Evolutionary conservation across 768 basidiomycete species (phyloP), one percentile per base, ranked within the genome.

Genomic region (Kwoniella sp.): DNA sequence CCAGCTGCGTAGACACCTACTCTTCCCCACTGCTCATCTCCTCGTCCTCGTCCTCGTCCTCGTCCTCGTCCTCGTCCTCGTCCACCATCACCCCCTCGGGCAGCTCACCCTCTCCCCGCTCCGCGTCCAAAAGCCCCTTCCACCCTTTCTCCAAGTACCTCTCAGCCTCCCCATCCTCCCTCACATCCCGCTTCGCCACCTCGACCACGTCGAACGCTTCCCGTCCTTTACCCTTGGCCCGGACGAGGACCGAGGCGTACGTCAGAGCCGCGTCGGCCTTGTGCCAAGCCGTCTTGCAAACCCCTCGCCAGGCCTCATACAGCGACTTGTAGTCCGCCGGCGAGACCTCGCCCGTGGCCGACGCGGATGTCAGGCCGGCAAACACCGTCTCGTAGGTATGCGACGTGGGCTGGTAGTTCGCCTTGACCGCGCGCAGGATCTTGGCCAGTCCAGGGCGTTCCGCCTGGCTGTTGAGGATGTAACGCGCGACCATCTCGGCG

Each of bases 261-360:
- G 25, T 26, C 41, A 65, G 25, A 1, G 36, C 59, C 11, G 60
- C 66, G 2, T 60, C 54, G 3, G 67, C 60, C 26, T 50, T 56
- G 3, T 65, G 56, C 17, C 33, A 25, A 4, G 38, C n/a, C n/a
- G 46, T 44, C 28, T 46, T 52, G 20, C 57, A 56, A 10, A 42
- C 44, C 0, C 41, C 25, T 25, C 59, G 48, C 60, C 64, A 69
- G 5, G 58, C 48, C 19, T 64, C 41, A 40, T 67, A 62, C 15
- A 65, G 28, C 15, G 34, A 15, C 15, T 52, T 34, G n/a, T 65
- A 44, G 22, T 54, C 59, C 23, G 51, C 50, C 7, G 27, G 20
- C 0, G 31, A 22, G 6, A 26, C 5, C 3, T 38, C 36, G 6
- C 38, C 11, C 25, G 33, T 25, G 19, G 33, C n/a, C 14, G 10